Percentiles rank a stretch among this genome's conserved stretches.
These are phyloP conservation scores for Thalassiosira profunda DNA, from an alignment of 108 stramenopile genomes.

Conservation along the genomic window DNA sequence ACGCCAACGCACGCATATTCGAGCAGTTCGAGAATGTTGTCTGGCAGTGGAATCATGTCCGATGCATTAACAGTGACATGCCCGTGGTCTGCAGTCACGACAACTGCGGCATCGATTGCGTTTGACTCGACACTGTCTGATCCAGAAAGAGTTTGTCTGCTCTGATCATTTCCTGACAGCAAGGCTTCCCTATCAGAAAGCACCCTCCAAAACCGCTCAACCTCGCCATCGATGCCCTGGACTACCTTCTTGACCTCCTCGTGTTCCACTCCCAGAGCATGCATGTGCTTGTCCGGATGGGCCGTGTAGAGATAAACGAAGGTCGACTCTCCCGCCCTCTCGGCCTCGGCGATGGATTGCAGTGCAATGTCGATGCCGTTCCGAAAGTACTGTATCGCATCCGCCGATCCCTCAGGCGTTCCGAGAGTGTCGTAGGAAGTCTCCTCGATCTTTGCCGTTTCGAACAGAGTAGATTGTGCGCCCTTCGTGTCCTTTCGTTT, in stretches of 20 bases:
- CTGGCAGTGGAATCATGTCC: slow-evolving; percentile 29
- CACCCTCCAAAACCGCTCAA: slow-evolving; percentile 31
- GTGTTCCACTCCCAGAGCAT: slow-evolving; percentile 41
- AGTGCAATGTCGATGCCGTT: slow-evolving; percentile 30
- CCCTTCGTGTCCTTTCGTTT: not conserved
- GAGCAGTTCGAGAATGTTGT: slow-evolving; percentile 11
- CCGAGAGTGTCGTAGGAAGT: slow-evolving; percentile 40
- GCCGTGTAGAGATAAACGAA: slow-evolving; percentile 41
- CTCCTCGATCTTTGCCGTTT: slow-evolving; percentile 40
- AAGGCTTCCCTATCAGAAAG: slow-evolving; percentile 27
- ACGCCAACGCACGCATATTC: slow-evolving; percentile 38
- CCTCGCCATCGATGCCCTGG: slow-evolving; percentile 24
- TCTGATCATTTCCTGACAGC: slow-evolving; percentile 1
- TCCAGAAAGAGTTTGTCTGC: too few relatives aligned
- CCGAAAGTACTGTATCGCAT: slow-evolving; percentile 29
- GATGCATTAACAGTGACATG: slow-evolving; percentile 27
- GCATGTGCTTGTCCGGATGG: slow-evolving; percentile 47
- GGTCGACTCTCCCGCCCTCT: slow-evolving; percentile 9
- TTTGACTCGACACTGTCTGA: too few relatives aligned
- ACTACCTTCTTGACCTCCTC: slow-evolving; percentile 32
- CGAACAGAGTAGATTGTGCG: slow-evolving; percentile 4
- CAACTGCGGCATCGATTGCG: slow-evolving; percentile 21
- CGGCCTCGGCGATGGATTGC: slow-evolving; percentile 17
- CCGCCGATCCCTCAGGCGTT: slow-evolving; percentile 18
- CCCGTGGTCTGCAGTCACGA: slow-evolving; percentile 41